phyloP scores from a whole-genome alignment of 2,329 filamentous ascomycete species.

The Cladophialophora psammophila region DNA sequence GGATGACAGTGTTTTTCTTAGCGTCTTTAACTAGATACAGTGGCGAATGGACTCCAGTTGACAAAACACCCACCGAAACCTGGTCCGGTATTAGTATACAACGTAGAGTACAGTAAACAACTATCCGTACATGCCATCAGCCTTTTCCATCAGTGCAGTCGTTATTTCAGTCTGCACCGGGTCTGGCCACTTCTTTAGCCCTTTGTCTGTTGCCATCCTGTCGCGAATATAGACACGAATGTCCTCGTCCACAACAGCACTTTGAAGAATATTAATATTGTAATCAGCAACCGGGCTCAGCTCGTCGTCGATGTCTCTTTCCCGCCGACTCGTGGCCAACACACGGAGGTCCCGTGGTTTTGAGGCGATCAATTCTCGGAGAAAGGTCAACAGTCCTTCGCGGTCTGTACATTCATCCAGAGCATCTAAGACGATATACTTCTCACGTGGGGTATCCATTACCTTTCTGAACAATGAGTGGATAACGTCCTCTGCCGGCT shows the following conservation, averaged over 20 bases:
- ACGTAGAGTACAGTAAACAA: background rate
- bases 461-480: background rate
- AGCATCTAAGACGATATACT: slow-evolving; percentile 13
- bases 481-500: slow-evolving; percentile 3
- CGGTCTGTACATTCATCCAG: slow-evolving; percentile 11
- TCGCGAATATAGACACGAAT: slow-evolving; percentile 33
- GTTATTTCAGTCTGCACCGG: slow-evolving; percentile 27
- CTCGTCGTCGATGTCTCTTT: slow-evolving; percentile 32
- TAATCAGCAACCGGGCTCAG: slow-evolving; percentile 12
- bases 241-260: slow-evolving; percentile 30
- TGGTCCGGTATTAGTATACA: background rate
- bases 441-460: background rate
- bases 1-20: slow-evolving; percentile 34
- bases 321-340: slow-evolving; percentile 31
- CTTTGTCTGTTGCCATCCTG: slow-evolving; percentile 22
- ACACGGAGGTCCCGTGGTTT: slow-evolving; percentile 7
- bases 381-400: background rate
- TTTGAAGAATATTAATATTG: slow-evolving; percentile 28
- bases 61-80: slow-evolving; percentile 42
- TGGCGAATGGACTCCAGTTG: slow-evolving; percentile 41
- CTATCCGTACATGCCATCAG: slow-evolving; percentile 34
- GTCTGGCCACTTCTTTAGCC: slow-evolving; percentile 25
- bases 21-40: slow-evolving; percentile 30
- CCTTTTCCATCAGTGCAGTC: slow-evolving; percentile 42
- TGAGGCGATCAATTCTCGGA: background rate